A percentile compares a stretch with the other conserved stretches of the same genome.
Conservation (phyloP, 1,284 basidiomycete species). For the Ceratobasidium sp. region DNA sequence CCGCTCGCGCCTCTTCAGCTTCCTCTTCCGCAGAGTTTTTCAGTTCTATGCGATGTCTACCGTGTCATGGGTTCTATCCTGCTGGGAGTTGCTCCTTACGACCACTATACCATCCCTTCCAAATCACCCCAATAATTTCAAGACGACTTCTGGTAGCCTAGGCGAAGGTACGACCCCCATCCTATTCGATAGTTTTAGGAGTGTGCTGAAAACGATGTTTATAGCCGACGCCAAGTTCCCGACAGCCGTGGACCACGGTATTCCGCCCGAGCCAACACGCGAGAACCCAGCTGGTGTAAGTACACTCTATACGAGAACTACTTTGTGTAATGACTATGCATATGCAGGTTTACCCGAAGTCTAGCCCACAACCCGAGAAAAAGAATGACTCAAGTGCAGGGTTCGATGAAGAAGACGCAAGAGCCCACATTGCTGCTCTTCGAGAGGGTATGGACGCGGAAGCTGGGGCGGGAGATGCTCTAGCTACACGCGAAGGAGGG, state of each 20-base stretch:
- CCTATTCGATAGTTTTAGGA: not conserved
- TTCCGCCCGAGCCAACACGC: slow-evolving; percentile 17
- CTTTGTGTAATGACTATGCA: not conserved
- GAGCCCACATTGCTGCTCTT: slow-evolving; percentile 16
- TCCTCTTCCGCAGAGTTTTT: too few species aligned
- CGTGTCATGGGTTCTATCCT: not conserved
- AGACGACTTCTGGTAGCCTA: slow-evolving; percentile 19
- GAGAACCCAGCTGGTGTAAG: slow-evolving; percentile 31
- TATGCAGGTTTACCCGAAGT: slow-evolving; percentile 32
- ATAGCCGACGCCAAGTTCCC: slow-evolving; percentile 38
- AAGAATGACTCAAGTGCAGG: slow-evolving; percentile 2
- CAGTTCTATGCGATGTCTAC: too few species aligned
- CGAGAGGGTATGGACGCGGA: slow-evolving; percentile 24
- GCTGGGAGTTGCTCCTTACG: not conserved
- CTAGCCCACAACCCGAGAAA: slow-evolving; percentile 23
- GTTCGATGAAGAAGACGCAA: slow-evolving; percentile 3
- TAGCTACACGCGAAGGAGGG: slow-evolving; percentile 29
- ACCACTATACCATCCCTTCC: not conserved
- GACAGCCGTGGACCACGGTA: slow-evolving; percentile 21
- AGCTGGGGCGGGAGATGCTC: slow-evolving; percentile 25
- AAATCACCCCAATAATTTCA: not conserved
- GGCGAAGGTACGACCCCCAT: not conserved
- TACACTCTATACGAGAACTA: not conserved
- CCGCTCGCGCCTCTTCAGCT: too few species aligned
- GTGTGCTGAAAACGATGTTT: not conserved